phyloP scores from a whole-genome alignment of 2,329 filamentous ascomycete genomes.

The Colletotrichum cereale region DNA sequence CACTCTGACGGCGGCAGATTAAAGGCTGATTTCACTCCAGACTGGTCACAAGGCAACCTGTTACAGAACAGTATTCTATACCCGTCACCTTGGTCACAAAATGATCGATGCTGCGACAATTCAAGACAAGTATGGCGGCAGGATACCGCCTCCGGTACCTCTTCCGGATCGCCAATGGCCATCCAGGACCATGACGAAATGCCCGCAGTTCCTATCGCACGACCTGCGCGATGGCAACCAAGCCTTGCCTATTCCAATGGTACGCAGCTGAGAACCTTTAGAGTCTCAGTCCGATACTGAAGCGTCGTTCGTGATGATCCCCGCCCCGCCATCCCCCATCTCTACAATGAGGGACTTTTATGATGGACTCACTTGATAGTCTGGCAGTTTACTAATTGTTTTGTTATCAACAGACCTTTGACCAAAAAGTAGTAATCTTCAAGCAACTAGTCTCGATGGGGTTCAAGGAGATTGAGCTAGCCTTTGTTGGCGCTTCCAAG shows the following conservation, averaged over 20 bases:
- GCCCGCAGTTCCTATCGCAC: slow-evolving; percentile 76
- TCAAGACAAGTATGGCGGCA: not conserved
- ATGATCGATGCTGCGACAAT: not conserved
- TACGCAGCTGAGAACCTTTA: slow-evolving; percentile 10
- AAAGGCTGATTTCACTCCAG: too few relatives aligned
- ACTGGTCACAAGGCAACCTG: too few relatives aligned
- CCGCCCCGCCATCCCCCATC: not conserved
- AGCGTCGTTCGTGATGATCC: too few relatives aligned
- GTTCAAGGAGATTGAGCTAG: slow-evolving; percentile 99
- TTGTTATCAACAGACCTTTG: slow-evolving; percentile 74
- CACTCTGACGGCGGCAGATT: too few relatives aligned
- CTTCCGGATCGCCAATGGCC: slow-evolving; percentile 28
- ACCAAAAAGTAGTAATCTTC: slow-evolving; percentile 93
- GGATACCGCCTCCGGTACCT: not conserved
- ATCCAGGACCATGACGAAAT: slow-evolving; percentile 42
- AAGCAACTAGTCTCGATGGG: slow-evolving; percentile 91
- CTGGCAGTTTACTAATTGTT: not conserved
- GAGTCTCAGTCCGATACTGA: not conserved
- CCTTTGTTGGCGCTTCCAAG: slow-evolving; percentile 92
- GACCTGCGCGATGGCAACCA: slow-evolving; percentile 72
- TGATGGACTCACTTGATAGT: not conserved
- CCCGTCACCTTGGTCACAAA: not conserved
- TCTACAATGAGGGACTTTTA: not conserved
- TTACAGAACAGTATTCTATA: too few relatives aligned
- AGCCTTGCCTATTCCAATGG: slow-evolving; percentile 37